Conservation (phyloP, 352 stramenopile species). For the Phytophthora litchii region DNA sequence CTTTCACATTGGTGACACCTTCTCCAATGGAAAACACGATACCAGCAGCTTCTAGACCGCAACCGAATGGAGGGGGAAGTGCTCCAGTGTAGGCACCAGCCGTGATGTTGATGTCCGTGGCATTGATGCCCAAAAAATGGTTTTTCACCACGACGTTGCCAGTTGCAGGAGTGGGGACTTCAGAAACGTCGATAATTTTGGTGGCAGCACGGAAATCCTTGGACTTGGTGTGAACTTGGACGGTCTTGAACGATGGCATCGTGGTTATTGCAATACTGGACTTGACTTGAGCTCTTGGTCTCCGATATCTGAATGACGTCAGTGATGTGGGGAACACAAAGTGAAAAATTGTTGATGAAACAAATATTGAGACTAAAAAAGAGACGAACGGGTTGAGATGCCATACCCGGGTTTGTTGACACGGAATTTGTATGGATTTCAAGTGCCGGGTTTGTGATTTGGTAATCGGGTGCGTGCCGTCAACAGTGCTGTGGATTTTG, state of each 20-base stretch:
- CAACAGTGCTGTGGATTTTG: no score
- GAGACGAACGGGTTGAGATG: constrained; percentile 6
- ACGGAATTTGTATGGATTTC: constrained; percentile 5
- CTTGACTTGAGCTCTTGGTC: constrained; percentile 15
- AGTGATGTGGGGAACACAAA: not conserved
- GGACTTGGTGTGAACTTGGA: constrained; percentile 51
- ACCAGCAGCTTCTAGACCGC: constrained; percentile 50
- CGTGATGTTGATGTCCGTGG: constrained; percentile 56
- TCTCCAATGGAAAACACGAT: constrained; percentile 41
- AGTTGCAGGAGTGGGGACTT: constrained; percentile 23
- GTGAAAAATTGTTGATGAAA: no score
- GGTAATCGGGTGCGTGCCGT: constrained; percentile 6
- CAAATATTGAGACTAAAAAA: constrained; percentile 4
- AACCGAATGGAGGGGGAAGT: constrained; percentile 49
- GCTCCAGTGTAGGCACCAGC: constrained; percentile 38
- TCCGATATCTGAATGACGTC: constrained; percentile 23
- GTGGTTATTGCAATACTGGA: not conserved
- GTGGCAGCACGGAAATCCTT: constrained; percentile 42
- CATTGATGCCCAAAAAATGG: constrained; percentile 53
- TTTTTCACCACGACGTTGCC: constrained; percentile 35
- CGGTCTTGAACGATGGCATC: constrained; percentile 37
- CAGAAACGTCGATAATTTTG: constrained; percentile 26
- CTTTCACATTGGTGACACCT: constrained; percentile 47
- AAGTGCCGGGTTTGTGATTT: constrained; percentile 19
- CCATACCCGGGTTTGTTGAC: constrained; percentile 2